phyloP scores from a whole-genome alignment of 495 filamentous ascomycete species.

The Hyaloscypha finlandica region DNA sequence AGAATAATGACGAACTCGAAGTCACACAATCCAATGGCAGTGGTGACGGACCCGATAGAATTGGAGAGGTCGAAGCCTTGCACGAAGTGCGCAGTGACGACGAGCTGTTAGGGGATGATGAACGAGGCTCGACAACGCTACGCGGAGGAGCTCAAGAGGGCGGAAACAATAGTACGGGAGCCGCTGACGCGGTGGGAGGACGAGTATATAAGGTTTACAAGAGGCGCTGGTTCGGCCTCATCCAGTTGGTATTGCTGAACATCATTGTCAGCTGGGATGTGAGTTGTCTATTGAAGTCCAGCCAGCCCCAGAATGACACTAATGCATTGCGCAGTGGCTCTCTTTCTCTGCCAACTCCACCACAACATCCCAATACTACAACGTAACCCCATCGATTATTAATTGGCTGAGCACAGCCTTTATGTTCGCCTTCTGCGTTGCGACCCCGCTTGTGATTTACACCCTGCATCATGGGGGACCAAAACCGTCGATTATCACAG shows the following conservation, averaged over 20 bases:
- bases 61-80: conserved; percentile 27
- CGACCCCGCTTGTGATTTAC: conserved; percentile 74
- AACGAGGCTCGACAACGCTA: conserved; percentile 1
- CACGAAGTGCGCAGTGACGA: conserved; percentile 29
- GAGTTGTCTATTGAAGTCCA: conserved; percentile 41
- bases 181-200: conserved; percentile 1
- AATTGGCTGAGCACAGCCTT: conserved; percentile 93
- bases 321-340: conserved; percentile 67
- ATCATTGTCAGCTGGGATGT: conserved; percentile 95
- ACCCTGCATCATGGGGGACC: conserved; percentile 78
- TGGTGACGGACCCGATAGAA: conserved; percentile 6
- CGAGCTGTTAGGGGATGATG: conserved; percentile 21
- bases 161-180: not conserved
- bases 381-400: conserved; percentile 70
- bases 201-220: conserved; percentile 78
- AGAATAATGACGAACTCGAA: conserved; percentile 20
- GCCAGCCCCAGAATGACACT: not conserved
- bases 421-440: conserved; percentile 77
- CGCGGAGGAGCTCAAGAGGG: not conserved
- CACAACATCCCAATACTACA: conserved; percentile 74
- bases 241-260: conserved; percentile 83
- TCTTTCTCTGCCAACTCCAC: conserved; percentile 86
- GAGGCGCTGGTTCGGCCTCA: conserved; percentile 84
- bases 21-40: conserved; percentile 23
- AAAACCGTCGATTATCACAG: conserved; percentile 72